These are phyloP conservation scores for Hirsutella thompsonii DNA, from an alignment of 2,329 filamentous ascomycete genomes.

Conservation along the genomic window DNA sequence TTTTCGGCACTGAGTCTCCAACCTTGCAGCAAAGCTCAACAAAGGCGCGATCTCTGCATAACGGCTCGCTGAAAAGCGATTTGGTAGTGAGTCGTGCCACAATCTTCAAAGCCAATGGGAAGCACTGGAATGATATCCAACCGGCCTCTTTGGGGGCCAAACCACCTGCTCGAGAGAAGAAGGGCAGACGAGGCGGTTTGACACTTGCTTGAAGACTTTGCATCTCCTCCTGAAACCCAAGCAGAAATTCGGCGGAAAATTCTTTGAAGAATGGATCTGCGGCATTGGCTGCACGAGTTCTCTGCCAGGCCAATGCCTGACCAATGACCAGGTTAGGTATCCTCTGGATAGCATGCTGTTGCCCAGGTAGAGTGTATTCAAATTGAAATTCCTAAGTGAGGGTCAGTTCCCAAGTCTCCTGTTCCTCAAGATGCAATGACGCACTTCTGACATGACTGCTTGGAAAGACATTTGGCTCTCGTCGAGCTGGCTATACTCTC, in stretches of 20 bases:
- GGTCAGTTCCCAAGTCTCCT: not conserved
- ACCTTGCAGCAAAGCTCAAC: conserved; percentile 5
- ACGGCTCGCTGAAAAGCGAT: conserved; percentile 5
- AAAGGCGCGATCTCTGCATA: conserved; percentile 5
- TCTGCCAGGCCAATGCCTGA: conserved; percentile 7
- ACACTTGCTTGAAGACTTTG: not conserved
- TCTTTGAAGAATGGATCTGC: conserved; percentile 5
- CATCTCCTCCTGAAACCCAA: conserved; percentile 5
- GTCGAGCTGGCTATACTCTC: conserved; percentile 5
- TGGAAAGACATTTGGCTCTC: conserved; percentile 6
- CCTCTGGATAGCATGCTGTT: conserved; percentile 3
- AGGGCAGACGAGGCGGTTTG: not conserved
- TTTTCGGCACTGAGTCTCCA: conserved; percentile 4
- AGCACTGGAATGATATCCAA: conserved; percentile 5
- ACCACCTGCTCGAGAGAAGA: not conserved
- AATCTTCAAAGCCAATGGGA: conserved; percentile 6
- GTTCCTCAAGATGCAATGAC: not conserved
- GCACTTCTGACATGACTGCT: conserved; percentile 6
- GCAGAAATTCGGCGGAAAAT: conserved; percentile 5
- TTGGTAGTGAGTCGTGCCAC: conserved; percentile 6
- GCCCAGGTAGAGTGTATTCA: conserved; percentile 4
- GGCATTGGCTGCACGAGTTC: conserved; percentile 4
- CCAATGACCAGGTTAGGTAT: conserved; percentile 6
- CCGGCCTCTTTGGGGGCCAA: not conserved
- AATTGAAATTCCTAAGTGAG: conserved; percentile 6